Evolutionary conservation across 352 stramenopile genomes (phyloP).

Genomic region (Phytophthora idaei): DNA sequence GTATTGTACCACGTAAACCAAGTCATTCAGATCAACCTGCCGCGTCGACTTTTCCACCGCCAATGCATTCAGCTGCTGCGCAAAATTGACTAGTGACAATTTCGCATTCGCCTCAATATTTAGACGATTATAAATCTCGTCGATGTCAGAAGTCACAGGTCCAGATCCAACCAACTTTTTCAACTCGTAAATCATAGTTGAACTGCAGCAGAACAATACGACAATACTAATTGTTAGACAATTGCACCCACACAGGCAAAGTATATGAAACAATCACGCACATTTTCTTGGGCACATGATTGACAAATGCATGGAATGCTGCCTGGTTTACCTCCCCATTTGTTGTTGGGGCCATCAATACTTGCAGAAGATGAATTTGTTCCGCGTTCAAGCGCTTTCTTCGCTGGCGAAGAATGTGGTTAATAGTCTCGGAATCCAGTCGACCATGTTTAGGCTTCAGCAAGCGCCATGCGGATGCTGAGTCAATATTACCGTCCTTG

Average conservation of each 20-base stretch:
- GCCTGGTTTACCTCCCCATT: constrained; percentile 71
- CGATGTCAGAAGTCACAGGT: constrained; percentile 40
- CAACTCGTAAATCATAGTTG: constrained; percentile 68
- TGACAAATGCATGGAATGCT: constrained; percentile 79
- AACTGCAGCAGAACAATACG: constrained; percentile 30
- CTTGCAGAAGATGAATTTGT: constrained; percentile 61
- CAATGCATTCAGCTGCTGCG: constrained; percentile 58
- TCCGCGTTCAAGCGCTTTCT: constrained; percentile 54
- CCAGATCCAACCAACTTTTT: constrained; percentile 67
- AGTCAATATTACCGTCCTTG: constrained; percentile 85
- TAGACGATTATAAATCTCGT: constrained; percentile 69
- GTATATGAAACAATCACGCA: constrained; percentile 27
- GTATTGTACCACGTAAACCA: constrained; percentile 78
- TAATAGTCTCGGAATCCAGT: constrained; percentile 57
- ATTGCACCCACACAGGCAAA: not conserved
- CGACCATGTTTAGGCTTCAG: constrained; percentile 65
- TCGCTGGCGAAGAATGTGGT: constrained; percentile 66
- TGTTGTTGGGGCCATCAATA: constrained; percentile 64
- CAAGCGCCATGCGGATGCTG: constrained; percentile 67
- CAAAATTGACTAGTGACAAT: constrained; percentile 64
- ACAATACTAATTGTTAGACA: constrained; percentile 1
- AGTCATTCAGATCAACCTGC: constrained; percentile 69
- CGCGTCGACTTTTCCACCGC: constrained; percentile 58
- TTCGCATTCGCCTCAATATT: constrained; percentile 80
- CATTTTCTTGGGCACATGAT: constrained; percentile 84